phyloP scores from a whole-genome alignment of 2,329 filamentous ascomycete genomes.

The Trichoderma koningii region DNA sequence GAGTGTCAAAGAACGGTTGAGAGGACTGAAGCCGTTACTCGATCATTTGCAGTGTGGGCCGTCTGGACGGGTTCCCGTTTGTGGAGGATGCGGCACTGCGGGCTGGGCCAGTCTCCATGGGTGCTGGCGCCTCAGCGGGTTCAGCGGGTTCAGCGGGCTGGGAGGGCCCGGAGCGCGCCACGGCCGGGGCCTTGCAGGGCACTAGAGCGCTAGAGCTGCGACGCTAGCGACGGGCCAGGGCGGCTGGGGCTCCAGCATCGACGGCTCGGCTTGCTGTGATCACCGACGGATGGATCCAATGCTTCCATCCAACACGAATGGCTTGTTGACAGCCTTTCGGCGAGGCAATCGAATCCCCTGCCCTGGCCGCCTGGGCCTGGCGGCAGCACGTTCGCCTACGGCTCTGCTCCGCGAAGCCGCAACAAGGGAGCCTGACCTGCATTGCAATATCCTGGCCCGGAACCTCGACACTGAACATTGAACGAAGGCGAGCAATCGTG shows the following conservation, averaged over 20 bases:
- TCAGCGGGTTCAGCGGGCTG: conserved; percentile 21
- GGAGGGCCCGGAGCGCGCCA: conserved; percentile 15
- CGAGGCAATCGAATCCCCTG: not conserved
- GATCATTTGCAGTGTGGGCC: conserved; percentile 27
- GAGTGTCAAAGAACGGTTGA: conserved; percentile 1
- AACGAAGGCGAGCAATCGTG: no score
- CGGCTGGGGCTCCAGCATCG: no score
- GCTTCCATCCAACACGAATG: no score
- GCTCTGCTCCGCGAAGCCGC: conserved; percentile 19
- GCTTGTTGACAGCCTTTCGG: not conserved
- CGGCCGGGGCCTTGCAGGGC: conserved; percentile 13
- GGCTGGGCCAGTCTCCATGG: not conserved
- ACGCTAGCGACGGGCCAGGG: not conserved
- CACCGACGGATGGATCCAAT: no score
- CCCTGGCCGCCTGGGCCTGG: not conserved
- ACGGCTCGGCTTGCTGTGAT: no score
- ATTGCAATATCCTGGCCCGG: not conserved
- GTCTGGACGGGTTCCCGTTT: not conserved
- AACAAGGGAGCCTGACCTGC: not conserved
- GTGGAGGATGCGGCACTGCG: conserved; percentile 19
- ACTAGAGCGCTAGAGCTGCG: not conserved
- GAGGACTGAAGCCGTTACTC: conserved; percentile 17
- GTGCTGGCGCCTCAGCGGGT: conserved; percentile 14
- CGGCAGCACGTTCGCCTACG: conserved; percentile 2
- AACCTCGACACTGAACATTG: no score